Evolutionary conservation across 2,329 filamentous ascomycete genomes (phyloP).

Genomic region (Pseudomassariella vexata): DNA sequence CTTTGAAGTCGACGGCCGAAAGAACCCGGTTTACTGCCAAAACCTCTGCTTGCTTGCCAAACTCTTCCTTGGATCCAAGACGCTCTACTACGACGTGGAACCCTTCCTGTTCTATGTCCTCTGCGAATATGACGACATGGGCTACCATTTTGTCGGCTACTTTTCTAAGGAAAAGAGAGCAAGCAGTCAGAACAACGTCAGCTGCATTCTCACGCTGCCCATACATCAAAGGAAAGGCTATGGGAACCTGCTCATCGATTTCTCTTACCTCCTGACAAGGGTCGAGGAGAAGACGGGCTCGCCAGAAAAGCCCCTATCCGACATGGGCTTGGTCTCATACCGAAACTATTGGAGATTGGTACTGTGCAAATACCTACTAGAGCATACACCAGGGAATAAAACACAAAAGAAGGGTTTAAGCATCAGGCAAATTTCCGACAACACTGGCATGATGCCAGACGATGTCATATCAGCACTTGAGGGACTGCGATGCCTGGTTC

Average conservation of each 20-base stretch:
- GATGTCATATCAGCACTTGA: conserved; percentile 94
- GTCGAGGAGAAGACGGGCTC: conserved; percentile 93
- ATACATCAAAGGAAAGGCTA: conserved; percentile 98
- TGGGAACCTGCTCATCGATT: conserved; percentile 93
- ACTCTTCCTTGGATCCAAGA: conserved; percentile 97
- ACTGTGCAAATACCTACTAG: conserved; percentile 75
- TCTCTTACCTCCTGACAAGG: conserved; percentile 91
- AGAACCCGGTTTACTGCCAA: conserved; percentile 97
- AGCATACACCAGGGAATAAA: conserved; percentile 38
- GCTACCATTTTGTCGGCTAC: conserved; percentile 97
- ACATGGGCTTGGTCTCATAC: conserved; percentile 97
- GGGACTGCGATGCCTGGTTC: conserved; percentile 79
- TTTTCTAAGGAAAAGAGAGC: conserved; percentile 98
- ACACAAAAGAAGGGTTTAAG: conserved; percentile 45
- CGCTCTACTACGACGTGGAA: conserved; percentile 95
- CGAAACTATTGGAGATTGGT: conserved; percentile 94
- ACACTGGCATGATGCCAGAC: conserved; percentile 92
- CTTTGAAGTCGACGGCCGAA: conserved; percentile 95
- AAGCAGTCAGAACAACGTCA: conserved; percentile 94
- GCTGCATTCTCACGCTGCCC: conserved; percentile 90
- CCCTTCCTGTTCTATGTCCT: conserved; percentile 97
- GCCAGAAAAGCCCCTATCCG: conserved; percentile 92
- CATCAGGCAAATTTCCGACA: conserved; percentile 68
- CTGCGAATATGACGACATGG: conserved; percentile 85
- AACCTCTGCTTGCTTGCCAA: conserved; percentile 95